These are phyloP conservation scores for Quercus robur DNA, from an alignment of 306 rosid genomes.

Conservation along the genomic window DNA sequence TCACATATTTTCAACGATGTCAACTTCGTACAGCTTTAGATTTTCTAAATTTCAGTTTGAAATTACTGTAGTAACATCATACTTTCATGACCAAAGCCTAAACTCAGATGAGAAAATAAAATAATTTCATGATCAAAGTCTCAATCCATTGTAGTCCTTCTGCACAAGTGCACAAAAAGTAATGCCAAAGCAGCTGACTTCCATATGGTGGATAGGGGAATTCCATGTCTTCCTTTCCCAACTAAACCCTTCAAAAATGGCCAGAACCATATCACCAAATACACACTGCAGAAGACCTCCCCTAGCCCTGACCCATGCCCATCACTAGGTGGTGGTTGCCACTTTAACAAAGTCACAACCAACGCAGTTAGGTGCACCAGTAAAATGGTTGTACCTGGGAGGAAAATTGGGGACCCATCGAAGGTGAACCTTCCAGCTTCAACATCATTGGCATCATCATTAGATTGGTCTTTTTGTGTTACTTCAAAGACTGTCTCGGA, in stretches of 20 bases:
- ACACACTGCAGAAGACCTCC: slow-evolving; percentile 42
- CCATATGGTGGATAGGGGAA: slow-evolving; percentile 43
- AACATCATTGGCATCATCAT: not conserved
- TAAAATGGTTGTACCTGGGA: slow-evolving; percentile 60
- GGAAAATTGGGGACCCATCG: slow-evolving; percentile 45
- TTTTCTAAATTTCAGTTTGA: too few relatives aligned
- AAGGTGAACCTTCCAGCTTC: slow-evolving; percentile 44
- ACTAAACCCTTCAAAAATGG: slow-evolving; percentile 62
- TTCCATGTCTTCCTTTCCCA: slow-evolving; percentile 51
- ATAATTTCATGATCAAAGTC: not conserved
- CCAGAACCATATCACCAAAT: slow-evolving; percentile 44
- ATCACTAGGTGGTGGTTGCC: slow-evolving; percentile 4
- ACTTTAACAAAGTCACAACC: slow-evolving; percentile 24
- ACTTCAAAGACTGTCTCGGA: slow-evolving; percentile 48
- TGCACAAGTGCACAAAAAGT: slow-evolving; percentile 38
- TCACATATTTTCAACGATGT: too few relatives aligned
- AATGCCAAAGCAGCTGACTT: slow-evolving; percentile 40
- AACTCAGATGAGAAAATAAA: not conserved
- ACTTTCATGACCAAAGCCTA: too few relatives aligned
- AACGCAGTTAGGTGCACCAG: slow-evolving; percentile 43
- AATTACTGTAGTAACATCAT: too few relatives aligned
- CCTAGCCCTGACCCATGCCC: slow-evolving; percentile 35
- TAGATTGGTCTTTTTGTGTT: slow-evolving; percentile 46
- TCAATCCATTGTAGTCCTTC: not conserved
- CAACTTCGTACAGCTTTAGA: too few relatives aligned